phyloP scores from a whole-genome alignment of 108 stramenopile genomes.

The Discostella pseudostelligera region DNA sequence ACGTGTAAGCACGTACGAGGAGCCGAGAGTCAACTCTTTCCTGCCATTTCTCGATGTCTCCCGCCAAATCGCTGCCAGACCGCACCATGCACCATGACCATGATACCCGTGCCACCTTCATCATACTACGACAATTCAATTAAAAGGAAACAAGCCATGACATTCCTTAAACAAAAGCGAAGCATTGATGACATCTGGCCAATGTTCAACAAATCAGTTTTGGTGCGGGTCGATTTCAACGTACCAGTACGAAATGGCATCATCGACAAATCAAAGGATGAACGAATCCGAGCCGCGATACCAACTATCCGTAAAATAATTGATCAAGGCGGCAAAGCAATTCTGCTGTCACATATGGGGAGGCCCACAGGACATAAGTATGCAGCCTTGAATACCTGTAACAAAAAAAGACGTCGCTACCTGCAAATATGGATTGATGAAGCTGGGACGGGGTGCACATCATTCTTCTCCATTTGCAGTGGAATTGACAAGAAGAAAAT shows the following conservation, averaged over 20 bases:
- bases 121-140: background rate
- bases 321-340: slow-evolving; percentile 65
- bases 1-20: too few relatives aligned
- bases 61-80: too few relatives aligned
- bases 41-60: too few relatives aligned
- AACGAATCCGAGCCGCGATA: slow-evolving; percentile 75
- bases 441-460: slow-evolving; percentile 45
- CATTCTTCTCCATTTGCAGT: slow-evolving; percentile 33
- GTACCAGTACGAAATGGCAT: slow-evolving; percentile 72
- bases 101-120: background rate
- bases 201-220: slow-evolving; percentile 46
- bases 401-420: slow-evolving; percentile 15
- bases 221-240: slow-evolving; percentile 88
- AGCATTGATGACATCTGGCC: slow-evolving; percentile 40
- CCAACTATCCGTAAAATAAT: slow-evolving; percentile 78
- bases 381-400: slow-evolving; percentile 3
- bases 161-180: slow-evolving; percentile 40
- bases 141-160: too few relatives aligned
- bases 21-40: too few relatives aligned
- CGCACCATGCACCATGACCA: too few relatives aligned
- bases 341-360: slow-evolving; percentile 83
- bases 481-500: slow-evolving; percentile 40
- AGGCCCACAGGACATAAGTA: slow-evolving; percentile 66
- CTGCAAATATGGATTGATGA: slow-evolving; percentile 60
- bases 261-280: slow-evolving; percentile 78